phyloP scores from a whole-genome alignment of 345 rosid species.

The Gossypium longicalyx region DNA sequence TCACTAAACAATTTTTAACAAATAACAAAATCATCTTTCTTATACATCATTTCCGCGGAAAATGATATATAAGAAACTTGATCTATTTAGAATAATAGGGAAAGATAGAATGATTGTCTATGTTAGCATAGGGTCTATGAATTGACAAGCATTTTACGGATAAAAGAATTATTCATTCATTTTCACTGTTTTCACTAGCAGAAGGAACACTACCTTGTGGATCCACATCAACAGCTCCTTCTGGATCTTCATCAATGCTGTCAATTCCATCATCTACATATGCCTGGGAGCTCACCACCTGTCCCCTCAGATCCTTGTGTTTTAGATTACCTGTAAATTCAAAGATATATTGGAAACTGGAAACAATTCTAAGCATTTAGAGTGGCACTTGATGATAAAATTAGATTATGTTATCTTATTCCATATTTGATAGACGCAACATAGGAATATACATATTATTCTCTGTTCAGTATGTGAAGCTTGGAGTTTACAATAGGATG shows the following conservation, averaged over 20 bases:
- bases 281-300: slow-evolving; percentile 82
- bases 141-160: neutral
- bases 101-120: neutral
- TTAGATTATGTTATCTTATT: too few relatives aligned
- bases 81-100: neutral
- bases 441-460: too few relatives aligned
- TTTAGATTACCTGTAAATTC: slow-evolving; percentile 66
- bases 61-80: neutral
- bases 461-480: too few relatives aligned
- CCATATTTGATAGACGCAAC: too few relatives aligned
- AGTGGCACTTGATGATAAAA: neutral
- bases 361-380: slow-evolving; percentile 4
- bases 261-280: slow-evolving; percentile 43
- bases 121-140: neutral
- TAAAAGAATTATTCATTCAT: slow-evolving; percentile 14
- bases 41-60: too few relatives aligned
- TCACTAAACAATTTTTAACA: neutral
- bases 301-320: slow-evolving; percentile 81
- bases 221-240: slow-evolving; percentile 27
- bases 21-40: neutral
- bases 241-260: slow-evolving; percentile 34
- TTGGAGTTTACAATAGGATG: too few relatives aligned
- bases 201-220: slow-evolving; percentile 12
- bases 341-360: neutral
- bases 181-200: slow-evolving; percentile 24